Evolutionary conservation across 257 asterid genomes (phyloP), one percentile per base, ranked within the genome.

Genomic region (Pogostemon cablin): DNA sequence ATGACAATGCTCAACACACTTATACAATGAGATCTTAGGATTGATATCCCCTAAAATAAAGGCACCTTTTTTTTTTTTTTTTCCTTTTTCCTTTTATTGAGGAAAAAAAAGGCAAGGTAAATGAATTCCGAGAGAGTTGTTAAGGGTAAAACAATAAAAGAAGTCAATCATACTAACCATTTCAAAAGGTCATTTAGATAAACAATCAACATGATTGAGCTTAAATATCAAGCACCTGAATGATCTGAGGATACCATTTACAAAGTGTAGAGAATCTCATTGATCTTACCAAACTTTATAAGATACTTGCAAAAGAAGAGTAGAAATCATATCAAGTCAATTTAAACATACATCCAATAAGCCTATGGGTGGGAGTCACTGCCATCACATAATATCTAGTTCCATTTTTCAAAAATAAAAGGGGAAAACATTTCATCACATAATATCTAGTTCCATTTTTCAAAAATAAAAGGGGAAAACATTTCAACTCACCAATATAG

Each of bases 291-390:
- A 64, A 72, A 67, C 85, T 89, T 85, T 72, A 95, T 95, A 44
- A 89, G 88, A 97, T 95, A 65, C 77, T 49, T 57, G 57, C 62
- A 67, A 71, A 77, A 72, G 67, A 73, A 7, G 50, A 74, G 9
- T 50, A 17, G 65, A 55, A n/a, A 67, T 37, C 50, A 60, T 20
- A 62, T 61, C 20, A 67, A 59, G 15, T 0, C 25, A 43, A 62
- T 54, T 65, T 8, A 67, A 77, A 77, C 83, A 79, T 84, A 95
- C 99, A 58, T 95, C 99, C 73, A 88, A 75, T 20, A 93, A 86
- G 59, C 99, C 99, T 39, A 86, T 98, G 81, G 39, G 96, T 95
- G 56, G 99, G 98, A 75, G 99, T 95, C 74, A 95, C 99, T 52
- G 96, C 0, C 98, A 93, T 93, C 82, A 89, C 91, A 54, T 89